Evolutionary conservation across 1,139 yeast genomes (phyloP).

Genomic region (Scheffersomyces cryptocercus): DNA sequence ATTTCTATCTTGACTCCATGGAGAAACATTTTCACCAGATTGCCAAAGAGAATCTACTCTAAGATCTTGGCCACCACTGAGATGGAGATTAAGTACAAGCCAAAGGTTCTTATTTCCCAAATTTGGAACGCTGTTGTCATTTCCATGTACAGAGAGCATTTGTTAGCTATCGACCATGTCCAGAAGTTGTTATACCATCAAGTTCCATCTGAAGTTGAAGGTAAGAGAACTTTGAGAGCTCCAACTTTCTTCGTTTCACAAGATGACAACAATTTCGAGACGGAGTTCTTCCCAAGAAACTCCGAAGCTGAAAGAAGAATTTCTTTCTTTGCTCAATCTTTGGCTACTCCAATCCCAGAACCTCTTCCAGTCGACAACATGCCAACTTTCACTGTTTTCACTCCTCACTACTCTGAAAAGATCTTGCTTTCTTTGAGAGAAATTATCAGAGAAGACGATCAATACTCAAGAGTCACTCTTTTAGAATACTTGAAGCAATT

Average conservation of each 20-base stretch:
- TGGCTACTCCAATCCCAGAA: constrained; percentile 97
- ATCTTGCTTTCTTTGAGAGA: constrained; percentile 91
- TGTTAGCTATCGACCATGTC: constrained; percentile 96
- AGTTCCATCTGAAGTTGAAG: constrained; percentile 96
- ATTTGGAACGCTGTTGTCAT: constrained; percentile 98
- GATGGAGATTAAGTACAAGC: constrained; percentile 98
- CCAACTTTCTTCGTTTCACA: constrained; percentile 98
- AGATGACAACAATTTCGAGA: constrained; percentile 91
- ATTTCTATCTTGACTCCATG: constrained; percentile 97
- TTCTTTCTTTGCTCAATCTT: constrained; percentile 96
- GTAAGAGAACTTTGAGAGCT: constrained; percentile 96
- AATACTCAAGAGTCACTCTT: constrained; percentile 93
- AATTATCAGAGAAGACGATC: constrained; percentile 98
- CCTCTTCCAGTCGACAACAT: constrained; percentile 98
- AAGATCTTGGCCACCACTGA: constrained; percentile 97
- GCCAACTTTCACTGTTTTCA: constrained; percentile 98
- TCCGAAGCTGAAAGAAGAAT: constrained; percentile 99
- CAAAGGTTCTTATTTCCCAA: constrained; percentile 96
- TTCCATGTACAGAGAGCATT: constrained; percentile 97
- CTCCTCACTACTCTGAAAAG: constrained; percentile 98
- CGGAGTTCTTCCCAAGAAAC: constrained; percentile 94
- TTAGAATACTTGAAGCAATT: constrained; percentile 95
- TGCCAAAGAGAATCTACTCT: constrained; percentile 97
- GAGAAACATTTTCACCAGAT: constrained; percentile 96
- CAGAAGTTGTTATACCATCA: constrained; percentile 96